Base-by-base conservation (phyloP, 2,329 filamentous ascomycete genomes). In the Diaporthe sp. region DNA sequence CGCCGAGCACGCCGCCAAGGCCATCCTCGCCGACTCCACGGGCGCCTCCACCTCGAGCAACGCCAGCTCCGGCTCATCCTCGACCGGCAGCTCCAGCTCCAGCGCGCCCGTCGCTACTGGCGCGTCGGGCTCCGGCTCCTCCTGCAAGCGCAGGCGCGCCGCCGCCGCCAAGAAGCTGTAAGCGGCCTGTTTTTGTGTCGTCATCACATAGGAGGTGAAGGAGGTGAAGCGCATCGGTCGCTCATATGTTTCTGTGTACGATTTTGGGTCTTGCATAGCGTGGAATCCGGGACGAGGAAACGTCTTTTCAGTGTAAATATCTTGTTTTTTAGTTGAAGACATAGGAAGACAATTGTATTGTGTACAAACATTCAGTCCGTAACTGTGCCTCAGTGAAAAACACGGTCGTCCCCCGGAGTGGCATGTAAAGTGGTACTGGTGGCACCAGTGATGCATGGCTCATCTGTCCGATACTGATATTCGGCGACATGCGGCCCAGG, bases 1-100 rank as follows among this genome's bases (percentile, higher is more conserved):
- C 3, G 81, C 85, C 15, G 85, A 87, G 80, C 82, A 82, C 42
- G 85, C 85, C 4, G 78, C 81, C 57, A 82, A 75, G 70, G 67
- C 68, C 68, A 79, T 80, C 72, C 71, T 77, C 53, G 57, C 61
- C 42, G 75, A 72, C 44, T 25, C 75, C 31, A 58, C 75, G 13
- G 47, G 57, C 51, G 76, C 67, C 37, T 72, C 76, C 49, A 71
- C 74, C 58, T 74, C 49, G 71, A n/a, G 22, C 60, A 70, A 34
- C 71, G 25, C 53, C 70, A 49, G 37, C 58, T 13, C 53, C 57
- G 20, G 67, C 67, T 39, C n/a, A n/a, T n/a, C 71, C 17, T 37
- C 60, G n/a, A n/a, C 73, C 25, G 57, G 17, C 28, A 67, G 63
- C 49, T 37, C 73, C 17, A 22, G 63, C 49, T 37, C 73, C 17